phyloP scores from a whole-genome alignment of 2,329 filamentous ascomycete species.

The Fusarium equiseti region DNA sequence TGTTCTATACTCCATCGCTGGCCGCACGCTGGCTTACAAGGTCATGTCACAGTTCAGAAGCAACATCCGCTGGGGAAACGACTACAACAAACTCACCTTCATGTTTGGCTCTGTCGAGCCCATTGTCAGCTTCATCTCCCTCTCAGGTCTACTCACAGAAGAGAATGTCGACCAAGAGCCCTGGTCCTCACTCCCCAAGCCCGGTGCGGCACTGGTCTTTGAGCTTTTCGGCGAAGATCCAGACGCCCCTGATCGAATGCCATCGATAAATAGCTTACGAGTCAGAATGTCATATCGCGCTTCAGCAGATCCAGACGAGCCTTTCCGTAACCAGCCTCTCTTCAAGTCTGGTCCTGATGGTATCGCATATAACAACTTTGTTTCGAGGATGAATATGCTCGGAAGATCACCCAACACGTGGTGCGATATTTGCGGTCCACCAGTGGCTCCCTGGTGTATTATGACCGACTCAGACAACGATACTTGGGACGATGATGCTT shows the following conservation, averaged over 20 bases:
- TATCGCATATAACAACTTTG: slow-evolving; percentile 57
- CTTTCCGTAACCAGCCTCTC: slow-evolving; percentile 55
- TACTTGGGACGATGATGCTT: neutral
- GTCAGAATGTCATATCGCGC: slow-evolving; percentile 70
- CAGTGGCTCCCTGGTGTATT: slow-evolving; percentile 55
- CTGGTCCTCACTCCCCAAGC: slow-evolving; percentile 65
- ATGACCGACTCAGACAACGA: neutral
- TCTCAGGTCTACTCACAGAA: slow-evolving; percentile 60
- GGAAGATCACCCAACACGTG: slow-evolving; percentile 54
- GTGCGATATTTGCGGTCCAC: slow-evolving; percentile 58
- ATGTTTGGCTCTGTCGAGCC: slow-evolving; percentile 68
- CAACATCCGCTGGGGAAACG: slow-evolving; percentile 56
- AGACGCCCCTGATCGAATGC: slow-evolving; percentile 40
- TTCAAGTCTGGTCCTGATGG: slow-evolving; percentile 55
- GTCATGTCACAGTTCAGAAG: slow-evolving; percentile 58
- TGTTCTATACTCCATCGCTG: slow-evolving; percentile 62
- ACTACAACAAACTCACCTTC: slow-evolving; percentile 62
- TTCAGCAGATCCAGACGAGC: slow-evolving; percentile 54
- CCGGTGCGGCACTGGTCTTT: slow-evolving; percentile 81
- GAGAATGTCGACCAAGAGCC: slow-evolving; percentile 63
- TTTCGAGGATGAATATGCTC: slow-evolving; percentile 52
- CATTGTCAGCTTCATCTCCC: slow-evolving; percentile 66
- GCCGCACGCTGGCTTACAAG: slow-evolving; percentile 63
- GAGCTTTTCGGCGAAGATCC: slow-evolving; percentile 64
- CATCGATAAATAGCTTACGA: slow-evolving; percentile 55